Conservation (phyloP, 345 rosid species). For the Hirschfeldia incana region DNA sequence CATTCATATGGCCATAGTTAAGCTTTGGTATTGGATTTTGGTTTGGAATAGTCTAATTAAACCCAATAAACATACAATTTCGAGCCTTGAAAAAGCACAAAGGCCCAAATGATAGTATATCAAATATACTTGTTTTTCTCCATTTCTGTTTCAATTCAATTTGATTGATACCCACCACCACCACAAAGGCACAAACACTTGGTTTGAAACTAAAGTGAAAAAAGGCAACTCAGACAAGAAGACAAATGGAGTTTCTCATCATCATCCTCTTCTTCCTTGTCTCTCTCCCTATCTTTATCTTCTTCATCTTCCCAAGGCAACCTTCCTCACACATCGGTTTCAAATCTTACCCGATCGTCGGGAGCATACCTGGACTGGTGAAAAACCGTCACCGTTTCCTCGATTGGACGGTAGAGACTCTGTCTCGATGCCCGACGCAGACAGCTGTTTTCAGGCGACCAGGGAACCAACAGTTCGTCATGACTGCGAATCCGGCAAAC, state of each 20-base stretch:
- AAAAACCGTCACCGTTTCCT: conserved; percentile 46
- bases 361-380: conserved; percentile 43
- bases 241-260: conserved; percentile 18
- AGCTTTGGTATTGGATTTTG: neutral
- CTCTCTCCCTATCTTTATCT: conserved; percentile 27
- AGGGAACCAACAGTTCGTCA: conserved; percentile 37
- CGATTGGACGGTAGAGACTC: conserved; percentile 57
- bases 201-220: neutral
- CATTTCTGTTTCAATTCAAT: neutral
- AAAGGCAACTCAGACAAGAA: conserved; percentile 1
- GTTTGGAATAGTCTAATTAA: neutral
- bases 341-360: conserved; percentile 56
- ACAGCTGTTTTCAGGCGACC: conserved; percentile 50
- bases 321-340: conserved; percentile 27
- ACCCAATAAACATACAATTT: neutral
- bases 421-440: conserved; percentile 51
- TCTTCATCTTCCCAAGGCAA: conserved; percentile 9
- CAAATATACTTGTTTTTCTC: neutral
- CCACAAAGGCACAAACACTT: neutral
- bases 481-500: conserved; percentile 64
- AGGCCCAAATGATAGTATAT: neutral
- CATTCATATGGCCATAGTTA: neutral
- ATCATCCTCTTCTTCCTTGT: conserved; percentile 27
- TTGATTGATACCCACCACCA: neutral
- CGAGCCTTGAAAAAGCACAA: neutral